These are phyloP conservation scores for Verticillium zaregamsianum DNA, from an alignment of 2,329 filamentous ascomycete genomes.

Conservation along the genomic window DNA sequence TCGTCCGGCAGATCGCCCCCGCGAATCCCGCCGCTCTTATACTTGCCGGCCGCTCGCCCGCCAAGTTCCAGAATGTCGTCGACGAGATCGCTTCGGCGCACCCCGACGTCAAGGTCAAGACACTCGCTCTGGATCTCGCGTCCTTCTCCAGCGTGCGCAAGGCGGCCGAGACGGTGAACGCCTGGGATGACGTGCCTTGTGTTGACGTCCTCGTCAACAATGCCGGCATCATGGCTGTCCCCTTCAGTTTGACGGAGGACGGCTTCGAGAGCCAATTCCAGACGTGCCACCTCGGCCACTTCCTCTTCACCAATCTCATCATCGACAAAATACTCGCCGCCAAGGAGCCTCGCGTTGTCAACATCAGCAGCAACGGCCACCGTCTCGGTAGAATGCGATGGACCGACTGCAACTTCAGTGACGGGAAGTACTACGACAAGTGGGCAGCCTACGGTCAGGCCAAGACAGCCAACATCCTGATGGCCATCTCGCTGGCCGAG, in stretches of 20 bases:
- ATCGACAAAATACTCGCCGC: conserved; percentile 23
- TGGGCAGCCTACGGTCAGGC: conserved; percentile 21
- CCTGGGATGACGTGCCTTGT: conserved; percentile 23
- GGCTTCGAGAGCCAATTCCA: conserved; percentile 33
- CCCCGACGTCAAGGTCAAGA: conserved; percentile 26
- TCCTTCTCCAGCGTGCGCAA: conserved; percentile 32
- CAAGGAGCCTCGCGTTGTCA: conserved; percentile 31
- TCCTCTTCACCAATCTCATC: conserved; percentile 34
- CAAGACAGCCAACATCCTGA: conserved; percentile 25
- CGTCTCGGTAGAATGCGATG: conserved; percentile 35
- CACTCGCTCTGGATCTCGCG: conserved; percentile 33
- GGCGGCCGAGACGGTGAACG: conserved; percentile 30
- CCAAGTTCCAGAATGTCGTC: conserved; percentile 34
- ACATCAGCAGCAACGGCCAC: conserved; percentile 39
- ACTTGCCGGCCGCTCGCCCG: conserved; percentile 37
- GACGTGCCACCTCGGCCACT: conserved; percentile 33
- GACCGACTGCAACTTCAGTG: conserved; percentile 37
- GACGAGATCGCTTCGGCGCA: conserved; percentile 25
- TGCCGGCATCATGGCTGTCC: conserved; percentile 36
- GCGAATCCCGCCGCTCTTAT: conserved; percentile 37
- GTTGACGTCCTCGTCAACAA: conserved; percentile 40
- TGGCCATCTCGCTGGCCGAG: conserved; percentile 23
- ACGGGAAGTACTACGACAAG: conserved; percentile 16
- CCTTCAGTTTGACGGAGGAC: conserved; percentile 25
- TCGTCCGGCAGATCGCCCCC: conserved; percentile 31